Percentiles rank a stretch among this genome's conserved stretches.
Evolutionary conservation across 441 rosid species (phyloP).

Genomic region (Brassica hybrid): DNA sequence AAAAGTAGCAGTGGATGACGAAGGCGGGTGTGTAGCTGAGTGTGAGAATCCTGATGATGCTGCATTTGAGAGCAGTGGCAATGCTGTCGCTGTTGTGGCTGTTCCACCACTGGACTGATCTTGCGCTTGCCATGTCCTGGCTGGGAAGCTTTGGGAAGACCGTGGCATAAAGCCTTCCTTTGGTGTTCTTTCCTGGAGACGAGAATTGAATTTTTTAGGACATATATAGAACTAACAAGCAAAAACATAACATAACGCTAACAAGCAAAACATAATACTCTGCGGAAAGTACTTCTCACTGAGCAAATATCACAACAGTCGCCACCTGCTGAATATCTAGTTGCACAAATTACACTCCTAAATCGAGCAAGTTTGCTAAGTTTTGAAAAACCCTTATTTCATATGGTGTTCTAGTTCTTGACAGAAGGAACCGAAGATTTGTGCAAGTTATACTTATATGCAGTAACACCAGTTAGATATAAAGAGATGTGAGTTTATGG

Average conservation of each 20-base stretch:
- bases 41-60: constrained; percentile 99
- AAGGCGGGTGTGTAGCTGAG: constrained; percentile 54
- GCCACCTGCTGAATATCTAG: constrained; percentile 15
- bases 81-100: constrained; percentile 35
- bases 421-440: constrained; percentile 11
- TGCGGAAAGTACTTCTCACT: not conserved
- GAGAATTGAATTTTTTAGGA: not conserved
- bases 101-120: constrained; percentile 52
- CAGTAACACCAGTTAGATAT: not conserved
- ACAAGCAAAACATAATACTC: not conserved
- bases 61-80: constrained; percentile 77
- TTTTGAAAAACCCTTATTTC: not conserved
- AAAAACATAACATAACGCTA: constrained; percentile 4
- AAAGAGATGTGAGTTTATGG: constrained; percentile 11
- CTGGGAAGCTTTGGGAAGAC: constrained; percentile 51
- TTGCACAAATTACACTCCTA: not conserved
- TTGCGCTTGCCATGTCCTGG: constrained; percentile 74
- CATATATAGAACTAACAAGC: not conserved
- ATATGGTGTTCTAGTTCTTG: not conserved
- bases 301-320: constrained; percentile 19
- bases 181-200: constrained; percentile 64
- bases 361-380: constrained; percentile 4
- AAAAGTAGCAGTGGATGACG: constrained; percentile 51
- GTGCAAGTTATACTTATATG: not conserved
- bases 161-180: constrained; percentile 48